Percentiles rank a stretch among this genome's conserved stretches.
Evolutionary conservation across 352 stramenopile species (phyloP).

Genomic region (Phytophthora nicotianae): DNA sequence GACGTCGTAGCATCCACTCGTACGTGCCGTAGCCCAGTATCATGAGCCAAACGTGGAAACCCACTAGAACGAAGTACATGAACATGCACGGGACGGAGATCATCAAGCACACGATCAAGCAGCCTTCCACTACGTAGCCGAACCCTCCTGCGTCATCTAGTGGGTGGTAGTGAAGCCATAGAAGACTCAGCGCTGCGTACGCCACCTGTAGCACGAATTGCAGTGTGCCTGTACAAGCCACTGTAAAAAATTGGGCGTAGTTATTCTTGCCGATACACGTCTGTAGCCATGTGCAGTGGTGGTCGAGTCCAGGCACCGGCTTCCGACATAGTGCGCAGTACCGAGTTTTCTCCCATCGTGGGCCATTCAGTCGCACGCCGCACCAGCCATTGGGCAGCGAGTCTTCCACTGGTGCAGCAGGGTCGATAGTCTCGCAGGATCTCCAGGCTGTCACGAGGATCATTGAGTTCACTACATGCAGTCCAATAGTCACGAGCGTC

Average conservation of each 20-base stretch:
- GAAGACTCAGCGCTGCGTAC: slow-evolving; percentile 53
- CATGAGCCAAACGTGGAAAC: slow-evolving; percentile 84
- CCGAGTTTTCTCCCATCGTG: slow-evolving; percentile 80
- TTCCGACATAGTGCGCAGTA: slow-evolving; percentile 87
- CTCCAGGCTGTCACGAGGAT: slow-evolving; percentile 67
- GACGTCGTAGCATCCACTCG: slow-evolving; percentile 87
- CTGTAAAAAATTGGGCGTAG: slow-evolving; percentile 89
- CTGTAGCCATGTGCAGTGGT: slow-evolving; percentile 90
- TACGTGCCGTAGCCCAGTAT: slow-evolving; percentile 86
- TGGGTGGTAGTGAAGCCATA: slow-evolving; percentile 54
- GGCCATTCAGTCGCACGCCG: slow-evolving; percentile 65
- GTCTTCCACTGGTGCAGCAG: slow-evolving; percentile 44
- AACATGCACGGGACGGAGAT: slow-evolving; percentile 82
- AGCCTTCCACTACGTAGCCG: slow-evolving; percentile 45
- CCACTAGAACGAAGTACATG: slow-evolving; percentile 87
- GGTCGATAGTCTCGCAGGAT: slow-evolving; percentile 78
- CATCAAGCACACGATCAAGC: slow-evolving; percentile 55
- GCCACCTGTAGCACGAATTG: slow-evolving; percentile 73
- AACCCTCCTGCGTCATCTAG: slow-evolving; percentile 32
- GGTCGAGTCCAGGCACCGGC: slow-evolving; percentile 75
- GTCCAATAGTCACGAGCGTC: slow-evolving; percentile 53
- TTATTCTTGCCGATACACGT: slow-evolving; percentile 85
- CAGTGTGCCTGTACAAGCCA: slow-evolving; percentile 66
- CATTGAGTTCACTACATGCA: slow-evolving; percentile 57
- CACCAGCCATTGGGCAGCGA: slow-evolving; percentile 61